Evolutionary conservation across 371 early-diverging fungal genomes (phyloP), one percentile per base, ranked within the genome.

Genomic region (Mucor saturninus): DNA sequence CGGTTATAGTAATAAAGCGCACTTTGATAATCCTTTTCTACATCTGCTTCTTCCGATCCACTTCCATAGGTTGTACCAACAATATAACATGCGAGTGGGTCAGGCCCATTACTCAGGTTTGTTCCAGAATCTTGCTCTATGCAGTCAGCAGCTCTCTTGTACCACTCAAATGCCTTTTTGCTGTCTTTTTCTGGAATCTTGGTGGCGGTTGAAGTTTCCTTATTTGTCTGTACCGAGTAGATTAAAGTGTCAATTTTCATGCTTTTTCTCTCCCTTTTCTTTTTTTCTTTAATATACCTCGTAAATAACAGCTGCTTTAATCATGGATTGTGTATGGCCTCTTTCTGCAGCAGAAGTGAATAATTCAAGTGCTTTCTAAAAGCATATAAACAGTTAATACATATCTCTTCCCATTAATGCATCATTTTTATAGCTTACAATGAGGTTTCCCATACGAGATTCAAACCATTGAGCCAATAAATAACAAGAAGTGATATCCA

Each of bases 401-500:
- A 11, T 14, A 10, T 10, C n/a, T 42, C n/a, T 10, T n/a, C 11
- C 43, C 10, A 10, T 3, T 3, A 14, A 42, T 11, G 3, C n/a
- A 42, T 42, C 21, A 5, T n/a, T n/a, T 46, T 26, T 26, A 26
- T 7, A 7, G 59, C 62, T 71, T 74, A 81, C 82, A 69, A 77
- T 62, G 11, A 72, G 61, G 58, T 81, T 65, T 2, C 64, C 67
- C 75, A 76, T 77, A 10, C 79, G 68, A 10, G 54, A 57, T 56
- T 81, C 77, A 65, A 77, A 75, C 82, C 79, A 79, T 62, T 69
- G 69, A 38, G 66, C 82, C 37, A 81, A 56, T 42, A 79, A 73
- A 59, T 73, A 79, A n/a, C 77, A 77, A 61, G 79, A 79, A 35
- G 79, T 81, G 28, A 81, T 62, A 50, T 81, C 82, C 67, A 81